Evolutionary conservation across 1,284 basidiomycete genomes (phyloP), one percentile per base, ranked within the genome.

Genomic region (Leucoagaricus sp.): DNA sequence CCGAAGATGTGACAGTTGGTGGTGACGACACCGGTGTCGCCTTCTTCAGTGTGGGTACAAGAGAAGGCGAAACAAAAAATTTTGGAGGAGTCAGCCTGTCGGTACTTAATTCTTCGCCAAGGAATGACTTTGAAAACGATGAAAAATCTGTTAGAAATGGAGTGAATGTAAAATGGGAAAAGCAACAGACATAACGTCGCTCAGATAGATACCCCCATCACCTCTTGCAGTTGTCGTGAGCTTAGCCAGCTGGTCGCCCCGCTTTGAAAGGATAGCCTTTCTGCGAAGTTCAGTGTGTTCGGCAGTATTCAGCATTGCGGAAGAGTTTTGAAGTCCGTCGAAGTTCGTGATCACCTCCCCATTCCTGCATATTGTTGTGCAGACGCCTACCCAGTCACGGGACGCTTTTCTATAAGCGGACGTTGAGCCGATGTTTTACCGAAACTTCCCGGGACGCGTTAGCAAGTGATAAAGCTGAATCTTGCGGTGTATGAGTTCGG

Each of bases 191-290:
- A 58, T 58, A 86, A 86, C 80, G 53, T 82, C 75, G 61, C 79
- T 77, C 58, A 80, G 67, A 64, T 83, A 87, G n/a, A 78, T 76
- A 4, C 79, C 81, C 58, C 89, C 87, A 55, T 89, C 87, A 31
- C 89, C 88, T 52, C 89, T 75, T 19, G 87, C 89, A 5, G 86
- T 86, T 3, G 84, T 85, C 4, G 89, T 89, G 49, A 91, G 79
- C 66, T 85, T 90, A 38, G 85, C 82, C 23, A 92, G 81, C 55
- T 89, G 81, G 75, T 91, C 88, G 25, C 74, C 75, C 12, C 87
- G 84, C 56, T 88, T 76, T 59, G 76, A 77, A 21, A 91, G 79
- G 55, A 92, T 90, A 25, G 89, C 89, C 70, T 82, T 87, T 65
- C 84, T 73, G 46, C 89, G 80, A 15, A 89, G 89, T 71, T 88